phyloP scores from a whole-genome alignment of 192 early-diverging fungal species.

The Coemansia sp. region DNA sequence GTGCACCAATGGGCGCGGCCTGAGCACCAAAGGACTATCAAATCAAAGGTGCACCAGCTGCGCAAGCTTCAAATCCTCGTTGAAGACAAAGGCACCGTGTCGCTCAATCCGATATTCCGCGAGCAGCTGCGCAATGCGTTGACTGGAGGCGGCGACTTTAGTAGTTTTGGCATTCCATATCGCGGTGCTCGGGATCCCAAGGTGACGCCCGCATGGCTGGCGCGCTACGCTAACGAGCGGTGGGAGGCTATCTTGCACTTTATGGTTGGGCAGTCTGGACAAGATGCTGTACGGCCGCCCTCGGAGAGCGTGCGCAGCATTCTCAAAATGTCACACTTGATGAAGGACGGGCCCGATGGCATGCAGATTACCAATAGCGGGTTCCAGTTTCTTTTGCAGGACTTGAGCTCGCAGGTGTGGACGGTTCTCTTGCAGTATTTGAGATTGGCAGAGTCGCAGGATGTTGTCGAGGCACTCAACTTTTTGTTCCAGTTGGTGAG shows the following conservation, averaged over 20 bases:
- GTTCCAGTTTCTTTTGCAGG: conserved; percentile 95
- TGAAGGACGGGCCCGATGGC: conserved; percentile 45
- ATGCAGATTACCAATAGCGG: conserved; percentile 90
- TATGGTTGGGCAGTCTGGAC: conserved; percentile 81
- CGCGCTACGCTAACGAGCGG: conserved; percentile 70
- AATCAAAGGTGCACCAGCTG: conserved; percentile 65
- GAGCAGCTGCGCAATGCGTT: conserved; percentile 66
- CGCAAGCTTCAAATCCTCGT: conserved; percentile 69
- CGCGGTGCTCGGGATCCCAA: conserved; percentile 57
- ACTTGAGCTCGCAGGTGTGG: conserved; percentile 94
- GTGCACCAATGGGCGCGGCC: conserved; percentile 60
- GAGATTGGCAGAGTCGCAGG: conserved; percentile 67
- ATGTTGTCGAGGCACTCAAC: conserved; percentile 89
- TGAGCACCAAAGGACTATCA: conserved; percentile 51
- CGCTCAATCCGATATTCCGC: conserved; percentile 67
- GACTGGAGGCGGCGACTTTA: conserved; percentile 76
- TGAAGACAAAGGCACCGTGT: conserved; percentile 46
- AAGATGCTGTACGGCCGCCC: conserved; percentile 55
- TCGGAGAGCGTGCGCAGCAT: conserved; percentile 69
- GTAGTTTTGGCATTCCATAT: conserved; percentile 79
- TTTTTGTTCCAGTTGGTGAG: conserved; percentile 93
- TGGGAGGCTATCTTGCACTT: conserved; percentile 95
- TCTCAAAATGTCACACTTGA: conserved; percentile 72
- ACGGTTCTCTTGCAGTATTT: conserved; percentile 92
- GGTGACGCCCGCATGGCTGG: conserved; percentile 70